Base-by-base conservation (phyloP, 148 eudicot species). In the Persicaria maculosa region DNA sequence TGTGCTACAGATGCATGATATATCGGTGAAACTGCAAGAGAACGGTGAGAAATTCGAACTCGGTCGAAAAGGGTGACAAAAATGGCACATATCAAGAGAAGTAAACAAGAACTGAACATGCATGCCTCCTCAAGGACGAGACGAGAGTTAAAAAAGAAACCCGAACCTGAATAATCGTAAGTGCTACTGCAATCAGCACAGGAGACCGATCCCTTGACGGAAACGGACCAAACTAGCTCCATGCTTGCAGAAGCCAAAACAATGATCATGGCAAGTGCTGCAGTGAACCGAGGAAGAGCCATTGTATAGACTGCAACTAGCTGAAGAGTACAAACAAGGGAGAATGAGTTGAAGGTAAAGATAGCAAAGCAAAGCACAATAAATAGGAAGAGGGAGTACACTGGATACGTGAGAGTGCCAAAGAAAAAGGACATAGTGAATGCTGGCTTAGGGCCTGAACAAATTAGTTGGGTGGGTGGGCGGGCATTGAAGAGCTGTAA, bases 141-240 rank as follows among this genome's bases (percentile, higher is more conserved):
- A 64, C 11, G 45, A 14, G 64, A 0, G 25, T 52, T 36, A 70
- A 22, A 31, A 7, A 45, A 4, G 25, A 70, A 46, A 19, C n/a
- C 36, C 73, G 40, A 71, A 71, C 73, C 73, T 12, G 91, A 80
- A 65, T 85, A 83, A 75, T 84, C 87, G 43, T 71, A 62, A 55
- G 25, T 19, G 52, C 20, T 15, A 19, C 58, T 44, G 62, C 91
- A 88, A 84, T 88, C 91, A 4, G 84, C 80, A 79, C 91, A 88
- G 48, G 75, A 22, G 12, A 88, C 79, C 1, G 80, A 82, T 70
- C 88, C 88, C 77, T 82, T 82, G 52, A 84, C 61, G 46, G 69
- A 44, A 71, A 76, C 59, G 72, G 79, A 64, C 11, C 76, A 12
- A 22, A 78, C 81, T 12, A 65, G 50, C 65, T 77, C 75, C 72